Evolutionary conservation across 139 green algal genomes (phyloP).

Genomic region (Closterium sp.): DNA sequence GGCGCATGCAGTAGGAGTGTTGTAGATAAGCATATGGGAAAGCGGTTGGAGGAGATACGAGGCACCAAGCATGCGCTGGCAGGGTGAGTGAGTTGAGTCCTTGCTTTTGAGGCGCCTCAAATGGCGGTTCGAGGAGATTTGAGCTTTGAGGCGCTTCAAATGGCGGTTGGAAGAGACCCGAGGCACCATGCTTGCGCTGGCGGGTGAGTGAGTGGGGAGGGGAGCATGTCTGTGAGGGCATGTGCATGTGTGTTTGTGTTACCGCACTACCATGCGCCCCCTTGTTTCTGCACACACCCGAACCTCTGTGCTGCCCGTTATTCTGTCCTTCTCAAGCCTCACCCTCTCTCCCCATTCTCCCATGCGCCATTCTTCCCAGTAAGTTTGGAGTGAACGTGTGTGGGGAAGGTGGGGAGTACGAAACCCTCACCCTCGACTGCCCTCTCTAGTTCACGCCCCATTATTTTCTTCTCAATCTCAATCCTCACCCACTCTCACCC

Average conservation of each 20-base stretch:
- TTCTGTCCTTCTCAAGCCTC: not conserved
- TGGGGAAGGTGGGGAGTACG: conserved; percentile 97
- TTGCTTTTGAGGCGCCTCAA: too few species aligned
- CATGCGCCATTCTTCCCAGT: not conserved
- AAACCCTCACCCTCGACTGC: conserved; percentile 88
- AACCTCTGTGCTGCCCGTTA: too few species aligned
- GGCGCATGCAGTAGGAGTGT: too few species aligned
- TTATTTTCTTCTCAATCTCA: too few species aligned
- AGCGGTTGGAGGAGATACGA: not conserved
- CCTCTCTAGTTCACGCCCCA: too few species aligned
- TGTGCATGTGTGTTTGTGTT: not conserved
- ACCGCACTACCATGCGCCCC: too few species aligned
- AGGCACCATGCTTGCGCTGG: not conserved
- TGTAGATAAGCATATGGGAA: conserved; percentile 74
- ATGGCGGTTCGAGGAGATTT: too few species aligned
- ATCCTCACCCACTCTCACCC: not conserved
- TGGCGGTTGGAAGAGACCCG: not conserved
- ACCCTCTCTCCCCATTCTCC: not conserved
- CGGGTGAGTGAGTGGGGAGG: not conserved
- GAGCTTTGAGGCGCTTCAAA: too few species aligned
- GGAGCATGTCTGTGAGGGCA: too few species aligned
- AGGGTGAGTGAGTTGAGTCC: too few species aligned
- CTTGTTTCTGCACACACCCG: not conserved
- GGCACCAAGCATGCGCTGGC: not conserved
- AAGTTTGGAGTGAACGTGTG: conserved; percentile 86